Percentiles rank a stretch among this genome's conserved stretches.
Evolutionary conservation across 2,329 filamentous ascomycete genomes (phyloP).

Genomic region (Fusarium pseudoanthophilum): DNA sequence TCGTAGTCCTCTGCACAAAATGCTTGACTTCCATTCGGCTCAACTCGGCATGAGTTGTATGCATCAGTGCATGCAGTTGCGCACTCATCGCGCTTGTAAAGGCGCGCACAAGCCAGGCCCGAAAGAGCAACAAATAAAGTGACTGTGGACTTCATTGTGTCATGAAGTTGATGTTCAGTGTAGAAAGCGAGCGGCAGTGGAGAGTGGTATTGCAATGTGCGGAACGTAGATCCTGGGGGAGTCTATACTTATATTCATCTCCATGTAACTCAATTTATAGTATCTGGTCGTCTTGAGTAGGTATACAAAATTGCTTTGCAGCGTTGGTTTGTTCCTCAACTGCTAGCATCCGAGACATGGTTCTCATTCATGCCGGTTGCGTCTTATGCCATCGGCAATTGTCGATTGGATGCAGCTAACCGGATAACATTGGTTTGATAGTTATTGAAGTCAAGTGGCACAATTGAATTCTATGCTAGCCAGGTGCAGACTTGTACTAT

Average conservation of each 20-base stretch:
- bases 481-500: not conserved
- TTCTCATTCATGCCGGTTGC: not conserved
- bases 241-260: not conserved
- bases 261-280: fast-evolving
- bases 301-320: fast-evolving
- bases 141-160: not conserved
- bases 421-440: fast-evolving
- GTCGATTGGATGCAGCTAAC: not conserved
- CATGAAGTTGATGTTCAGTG: not conserved
- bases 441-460: not conserved
- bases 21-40: not conserved
- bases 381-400: not conserved
- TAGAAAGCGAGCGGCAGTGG: not conserved
- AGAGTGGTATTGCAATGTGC: not conserved
- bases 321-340: not conserved
- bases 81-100: not conserved
- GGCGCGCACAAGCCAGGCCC: not conserved
- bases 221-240: too few relatives aligned
- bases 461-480: not conserved
- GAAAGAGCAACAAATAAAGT: not conserved
- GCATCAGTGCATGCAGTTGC: not conserved
- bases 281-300: not conserved
- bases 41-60: not conserved
- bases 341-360: not conserved
- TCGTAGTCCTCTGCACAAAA: not conserved